These are phyloP conservation scores for Colletotrichum sojae DNA, from an alignment of 2,329 filamentous ascomycete species.

Conservation along the genomic window DNA sequence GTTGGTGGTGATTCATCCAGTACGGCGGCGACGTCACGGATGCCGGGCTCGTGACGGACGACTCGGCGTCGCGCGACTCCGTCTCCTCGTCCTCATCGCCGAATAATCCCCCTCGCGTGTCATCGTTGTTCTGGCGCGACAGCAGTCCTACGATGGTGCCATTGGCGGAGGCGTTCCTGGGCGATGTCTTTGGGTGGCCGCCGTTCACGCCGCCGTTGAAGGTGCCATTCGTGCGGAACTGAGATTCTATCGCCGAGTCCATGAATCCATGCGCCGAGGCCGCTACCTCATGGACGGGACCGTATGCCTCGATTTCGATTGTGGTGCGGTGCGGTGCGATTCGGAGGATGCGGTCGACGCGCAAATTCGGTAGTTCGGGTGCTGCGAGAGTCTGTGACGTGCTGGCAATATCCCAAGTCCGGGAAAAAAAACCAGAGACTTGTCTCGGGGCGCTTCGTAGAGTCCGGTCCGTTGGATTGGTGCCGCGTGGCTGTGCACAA, in stretches of 20 bases:
- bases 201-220: constrained; percentile 30
- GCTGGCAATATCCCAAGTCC: constrained; percentile 30
- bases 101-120: constrained; percentile 26
- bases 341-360: constrained; percentile 13
- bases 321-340: constrained; percentile 1
- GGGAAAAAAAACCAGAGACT: constrained; percentile 11
- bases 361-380: constrained; percentile 5
- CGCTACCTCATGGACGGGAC: constrained; percentile 37
- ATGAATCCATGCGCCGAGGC: constrained; percentile 40
- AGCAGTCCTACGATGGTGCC: constrained; percentile 26
- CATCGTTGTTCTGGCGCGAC: constrained; percentile 35
- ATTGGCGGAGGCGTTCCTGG: constrained; percentile 17
- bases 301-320: constrained; percentile 11
- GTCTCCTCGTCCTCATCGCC: constrained; percentile 34
- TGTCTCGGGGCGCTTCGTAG: constrained; percentile 33
- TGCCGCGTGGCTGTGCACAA: constrained; percentile 36
- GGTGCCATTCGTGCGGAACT: constrained; percentile 36
- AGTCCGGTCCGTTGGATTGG: constrained; percentile 26
- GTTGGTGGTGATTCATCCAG: constrained; percentile 56
- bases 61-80: constrained; percentile 27
- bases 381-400: constrained; percentile 30
- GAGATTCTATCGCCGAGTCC: constrained; percentile 40
- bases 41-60: constrained; percentile 36
- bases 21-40: constrained; percentile 60
- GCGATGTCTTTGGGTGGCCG: constrained; percentile 14